Conservation (phyloP, 2,329 filamentous ascomycete genomes). For the Colletotrichum liaoningense region DNA sequence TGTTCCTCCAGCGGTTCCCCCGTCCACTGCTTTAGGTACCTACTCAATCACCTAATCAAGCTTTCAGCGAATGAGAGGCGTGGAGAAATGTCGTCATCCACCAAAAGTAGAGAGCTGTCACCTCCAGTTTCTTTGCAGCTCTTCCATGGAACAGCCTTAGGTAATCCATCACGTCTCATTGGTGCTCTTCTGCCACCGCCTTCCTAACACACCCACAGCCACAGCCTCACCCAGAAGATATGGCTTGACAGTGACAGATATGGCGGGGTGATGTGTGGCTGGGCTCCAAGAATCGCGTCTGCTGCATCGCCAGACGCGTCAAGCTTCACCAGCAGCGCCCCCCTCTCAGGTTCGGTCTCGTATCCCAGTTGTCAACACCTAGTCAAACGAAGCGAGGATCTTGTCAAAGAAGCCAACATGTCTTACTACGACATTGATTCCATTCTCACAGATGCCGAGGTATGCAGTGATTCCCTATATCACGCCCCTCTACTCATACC, state of each 20-base stretch:
- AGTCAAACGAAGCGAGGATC: neutral
- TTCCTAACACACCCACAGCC: neutral
- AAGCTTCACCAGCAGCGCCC: neutral
- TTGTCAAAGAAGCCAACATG: slow-evolving; percentile 46
- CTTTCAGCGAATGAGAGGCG: slow-evolving; percentile 31
- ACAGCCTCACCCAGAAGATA: neutral
- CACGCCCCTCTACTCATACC: neutral
- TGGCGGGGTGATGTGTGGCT: neutral
- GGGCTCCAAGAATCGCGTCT: neutral
- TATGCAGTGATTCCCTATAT: slow-evolving; percentile 47
- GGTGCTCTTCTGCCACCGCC: neutral
- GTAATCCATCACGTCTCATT: slow-evolving; percentile 7
- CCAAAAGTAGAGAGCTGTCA: slow-evolving; percentile 19
- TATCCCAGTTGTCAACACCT: neutral
- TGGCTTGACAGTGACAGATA: neutral
- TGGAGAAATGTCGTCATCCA: slow-evolving; percentile 31
- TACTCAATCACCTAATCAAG: neutral
- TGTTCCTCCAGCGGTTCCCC: neutral
- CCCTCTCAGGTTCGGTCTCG: neutral
- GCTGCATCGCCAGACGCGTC: neutral
- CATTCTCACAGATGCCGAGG: slow-evolving; percentile 87
- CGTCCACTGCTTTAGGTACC: neutral
- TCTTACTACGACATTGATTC: slow-evolving; percentile 89
- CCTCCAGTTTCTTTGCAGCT: neutral
- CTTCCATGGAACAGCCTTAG: neutral